These are phyloP conservation scores for Harringtonia aguacate DNA, from an alignment of 2,329 filamentous ascomycete species.

Conservation along the genomic window DNA sequence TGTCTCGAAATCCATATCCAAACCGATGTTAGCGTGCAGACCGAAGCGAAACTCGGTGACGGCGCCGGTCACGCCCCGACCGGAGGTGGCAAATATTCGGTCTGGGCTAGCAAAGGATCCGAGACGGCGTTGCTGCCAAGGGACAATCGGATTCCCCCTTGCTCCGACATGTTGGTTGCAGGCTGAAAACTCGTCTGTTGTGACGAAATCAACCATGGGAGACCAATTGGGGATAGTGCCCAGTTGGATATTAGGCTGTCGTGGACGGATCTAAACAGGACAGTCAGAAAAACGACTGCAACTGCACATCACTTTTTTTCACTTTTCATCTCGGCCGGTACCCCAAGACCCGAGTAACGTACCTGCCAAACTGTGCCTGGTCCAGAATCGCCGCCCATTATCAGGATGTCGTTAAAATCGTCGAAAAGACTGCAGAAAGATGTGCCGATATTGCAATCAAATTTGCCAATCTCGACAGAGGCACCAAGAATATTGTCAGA, in stretches of 20 bases:
- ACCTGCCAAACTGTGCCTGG: constrained; percentile 68
- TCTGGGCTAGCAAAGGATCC: constrained; percentile 44
- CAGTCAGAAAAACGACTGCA: not conserved
- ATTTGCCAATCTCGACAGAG: constrained; percentile 49
- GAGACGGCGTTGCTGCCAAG: constrained; percentile 22
- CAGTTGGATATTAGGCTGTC: constrained; percentile 29
- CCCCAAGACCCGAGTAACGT: constrained; percentile 9
- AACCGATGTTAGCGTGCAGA: constrained; percentile 54
- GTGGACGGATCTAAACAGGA: constrained; percentile 36
- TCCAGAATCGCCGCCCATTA: constrained; percentile 69
- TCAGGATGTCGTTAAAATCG: constrained; percentile 62
- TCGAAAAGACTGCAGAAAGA: constrained; percentile 71
- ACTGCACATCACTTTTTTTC: not conserved
- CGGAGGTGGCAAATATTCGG: constrained; percentile 55
- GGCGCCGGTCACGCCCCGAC: constrained; percentile 49
- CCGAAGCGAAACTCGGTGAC: constrained; percentile 62
- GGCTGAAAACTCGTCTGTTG: constrained; percentile 26
- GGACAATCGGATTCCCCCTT: constrained; percentile 10
- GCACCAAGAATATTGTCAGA: constrained; percentile 43
- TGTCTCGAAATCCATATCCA: constrained; percentile 40
- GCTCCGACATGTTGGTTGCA: constrained; percentile 15
- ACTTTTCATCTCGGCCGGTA: not conserved
- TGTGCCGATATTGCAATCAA: constrained; percentile 64
- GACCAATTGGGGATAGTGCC: constrained; percentile 57
- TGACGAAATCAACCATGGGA: constrained; percentile 43